Evolutionary conservation across 2,329 filamentous ascomycete genomes (phyloP), one percentile per base, ranked within the genome.

Genomic region (Ilyonectria mors-panacis): DNA sequence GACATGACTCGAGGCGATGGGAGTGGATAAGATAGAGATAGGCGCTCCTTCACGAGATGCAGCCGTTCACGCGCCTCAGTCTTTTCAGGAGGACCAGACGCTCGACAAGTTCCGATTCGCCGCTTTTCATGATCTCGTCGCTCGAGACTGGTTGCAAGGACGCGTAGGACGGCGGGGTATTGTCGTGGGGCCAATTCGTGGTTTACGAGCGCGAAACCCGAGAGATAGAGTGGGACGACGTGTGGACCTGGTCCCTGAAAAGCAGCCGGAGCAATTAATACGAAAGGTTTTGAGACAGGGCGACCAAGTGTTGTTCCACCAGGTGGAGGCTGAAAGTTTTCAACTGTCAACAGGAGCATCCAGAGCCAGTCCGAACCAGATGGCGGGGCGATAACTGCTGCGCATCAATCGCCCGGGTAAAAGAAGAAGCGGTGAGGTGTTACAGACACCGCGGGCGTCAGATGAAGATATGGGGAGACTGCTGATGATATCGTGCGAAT

Each of bases 41-140:
- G 28, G 55, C 54, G 30, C 30, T 33, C 21, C 62, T 63, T 76
- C 74, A 76, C 57, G 75, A 74, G 58, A 74, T 64, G 65, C 66
- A 71, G 60, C 65, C 72, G 65, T 73, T 71, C 59, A 72, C 65
- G 66, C 71, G 71, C 69, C 69, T 74, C 68, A 75, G 59, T 73
- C 68, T 70, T 63, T 71, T 67, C 39, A 66, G 48, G 63, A 69
- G 63, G 68, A 70, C 63, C 68, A 76, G 73, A 73, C 74, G 73
- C 66, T 75, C 70, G 59, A 68, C 62, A 73, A 72, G 60, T 68
- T 63, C 65, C 35, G 66, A 65, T 53, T 73, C 71, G 67, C 67
- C 72, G 63, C 71, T 66, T 73, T 73, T 76, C 75, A 76, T 76
- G 71, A 65, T 76, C 68, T 75, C 70, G 70, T 72, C 54, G 65